Conservation (phyloP, 208 protist species). For the Herpetomonas tarakana region DNA sequence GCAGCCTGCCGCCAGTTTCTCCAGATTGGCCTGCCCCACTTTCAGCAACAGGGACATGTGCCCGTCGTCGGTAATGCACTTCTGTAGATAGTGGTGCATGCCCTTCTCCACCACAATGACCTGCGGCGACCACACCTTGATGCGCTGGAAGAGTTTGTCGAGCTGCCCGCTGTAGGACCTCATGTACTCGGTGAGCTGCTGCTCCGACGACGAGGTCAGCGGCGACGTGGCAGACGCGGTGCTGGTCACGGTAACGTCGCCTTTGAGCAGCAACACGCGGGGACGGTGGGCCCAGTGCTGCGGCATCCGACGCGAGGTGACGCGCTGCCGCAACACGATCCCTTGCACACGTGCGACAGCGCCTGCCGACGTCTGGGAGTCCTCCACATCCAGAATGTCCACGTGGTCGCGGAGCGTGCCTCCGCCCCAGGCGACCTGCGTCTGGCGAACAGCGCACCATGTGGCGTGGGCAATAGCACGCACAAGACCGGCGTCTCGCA, state of each 20-base stretch:
- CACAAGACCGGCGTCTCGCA: not conserved
- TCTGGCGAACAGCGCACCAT: not conserved
- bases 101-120: constrained; percentile 71
- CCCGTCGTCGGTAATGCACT: constrained; percentile 35
- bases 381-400: constrained; percentile 6
- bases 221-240: not conserved
- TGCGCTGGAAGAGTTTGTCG: constrained; percentile 71
- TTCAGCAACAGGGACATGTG: constrained; percentile 53
- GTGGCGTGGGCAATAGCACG: not conserved
- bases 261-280: constrained; percentile 57
- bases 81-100: constrained; percentile 79
- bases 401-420: constrained; percentile 19
- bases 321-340: constrained; percentile 18
- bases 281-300: constrained; percentile 18
- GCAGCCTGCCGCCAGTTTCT: constrained; percentile 42
- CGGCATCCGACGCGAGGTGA: constrained; percentile 31
- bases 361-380: not conserved
- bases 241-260: constrained; percentile 43
- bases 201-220: constrained; percentile 5
- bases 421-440: constrained; percentile 8
- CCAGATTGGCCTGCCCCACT: constrained; percentile 34
- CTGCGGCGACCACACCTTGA: constrained; percentile 48
- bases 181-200: constrained; percentile 56
- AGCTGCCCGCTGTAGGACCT: constrained; percentile 55
- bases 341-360: constrained; percentile 12